phyloP scores from a whole-genome alignment of 345 rosid species.

The Eucalyptus tenuipes region DNA sequence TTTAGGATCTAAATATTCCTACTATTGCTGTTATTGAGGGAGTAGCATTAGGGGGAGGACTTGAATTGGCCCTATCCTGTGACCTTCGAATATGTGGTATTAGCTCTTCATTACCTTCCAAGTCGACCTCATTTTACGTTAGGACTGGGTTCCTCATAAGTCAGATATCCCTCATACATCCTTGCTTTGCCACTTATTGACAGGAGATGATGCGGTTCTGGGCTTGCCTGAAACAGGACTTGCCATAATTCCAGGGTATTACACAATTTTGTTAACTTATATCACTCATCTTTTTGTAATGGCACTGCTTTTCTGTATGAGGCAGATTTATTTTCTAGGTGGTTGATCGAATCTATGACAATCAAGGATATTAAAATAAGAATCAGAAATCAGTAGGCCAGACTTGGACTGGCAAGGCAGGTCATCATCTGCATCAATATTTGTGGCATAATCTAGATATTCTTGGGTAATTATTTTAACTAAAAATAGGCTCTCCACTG shows the following conservation, averaged over 20 bases:
- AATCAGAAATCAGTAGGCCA: neutral
- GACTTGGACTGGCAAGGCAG: neutral
- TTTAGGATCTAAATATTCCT: slow-evolving; percentile 59
- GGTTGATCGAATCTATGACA: neutral
- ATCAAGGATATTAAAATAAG: neutral
- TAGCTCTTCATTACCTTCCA: neutral
- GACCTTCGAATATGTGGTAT: slow-evolving; percentile 91
- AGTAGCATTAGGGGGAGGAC: slow-evolving; percentile 92
- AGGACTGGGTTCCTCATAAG: neutral
- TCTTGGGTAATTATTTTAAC: neutral
- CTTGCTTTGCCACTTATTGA: neutral
- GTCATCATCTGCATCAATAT: neutral
- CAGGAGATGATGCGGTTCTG: slow-evolving; percentile 73
- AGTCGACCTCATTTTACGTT: neutral
- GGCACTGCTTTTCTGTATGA: neutral
- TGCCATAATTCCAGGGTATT: slow-evolving; percentile 89
- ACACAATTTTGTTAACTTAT: neutral
- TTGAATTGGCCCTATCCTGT: slow-evolving; percentile 90
- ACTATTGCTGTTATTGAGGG: slow-evolving; percentile 91
- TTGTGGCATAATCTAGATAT: neutral
- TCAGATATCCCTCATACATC: neutral
- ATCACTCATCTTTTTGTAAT: neutral
- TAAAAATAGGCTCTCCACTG: neutral
- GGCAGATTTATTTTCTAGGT: neutral
- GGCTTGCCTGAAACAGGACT: slow-evolving; percentile 98